Evolutionary conservation across 305 asterid genomes (phyloP), one percentile per base, ranked within the genome.

Genomic region (Rubia balearica): DNA sequence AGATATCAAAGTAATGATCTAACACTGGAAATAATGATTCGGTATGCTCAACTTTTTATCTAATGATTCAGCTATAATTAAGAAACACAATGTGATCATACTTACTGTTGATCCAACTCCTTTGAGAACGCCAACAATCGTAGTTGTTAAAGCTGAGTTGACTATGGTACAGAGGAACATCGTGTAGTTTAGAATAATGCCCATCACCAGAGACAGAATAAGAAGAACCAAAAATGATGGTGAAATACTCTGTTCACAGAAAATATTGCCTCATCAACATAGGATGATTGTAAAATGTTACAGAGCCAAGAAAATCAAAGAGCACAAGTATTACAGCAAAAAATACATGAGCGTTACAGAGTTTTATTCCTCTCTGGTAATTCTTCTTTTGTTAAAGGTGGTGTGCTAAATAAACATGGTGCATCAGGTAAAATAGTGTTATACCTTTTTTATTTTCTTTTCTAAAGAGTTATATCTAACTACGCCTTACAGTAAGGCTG

Each of bases 111-210:
- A 90, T 65, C 94, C 96, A 7, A 90, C 98, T 65, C 98, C 98
- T 76, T 93, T 93, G 84, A 93, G 96, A 71, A 93, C 98, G 13
- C 98, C 98, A 43, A 93, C 98, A 48, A 93, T 93, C 65, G 98
- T 93, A 5, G 98, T 93, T 11, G 98, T 93, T 75, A 93, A 83
- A 63, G 98, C 98, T 6, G 98, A 93, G 85, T 93, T 93, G 74
- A 93, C 96, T 6, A 93, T 86, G 56, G 98, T 93, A 61, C 98
- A 93, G 82, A 89, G 81, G 83, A 93, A 93, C 98, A 93, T 93
- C 21, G 97, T 93, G 86, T 90, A 93, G 85, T 93, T 93, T 62
- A 93, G 86, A 76, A 86, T 83, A 62, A 90, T 90, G 74, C 91
- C 92, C 97, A 93, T 89, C 91, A 89, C 95, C 83, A 93, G 81